Percentiles rank a stretch among this genome's conserved stretches.
Conservation (phyloP, 805 yeast genomes). For the Wickerhamiella spandovensis region DNA sequence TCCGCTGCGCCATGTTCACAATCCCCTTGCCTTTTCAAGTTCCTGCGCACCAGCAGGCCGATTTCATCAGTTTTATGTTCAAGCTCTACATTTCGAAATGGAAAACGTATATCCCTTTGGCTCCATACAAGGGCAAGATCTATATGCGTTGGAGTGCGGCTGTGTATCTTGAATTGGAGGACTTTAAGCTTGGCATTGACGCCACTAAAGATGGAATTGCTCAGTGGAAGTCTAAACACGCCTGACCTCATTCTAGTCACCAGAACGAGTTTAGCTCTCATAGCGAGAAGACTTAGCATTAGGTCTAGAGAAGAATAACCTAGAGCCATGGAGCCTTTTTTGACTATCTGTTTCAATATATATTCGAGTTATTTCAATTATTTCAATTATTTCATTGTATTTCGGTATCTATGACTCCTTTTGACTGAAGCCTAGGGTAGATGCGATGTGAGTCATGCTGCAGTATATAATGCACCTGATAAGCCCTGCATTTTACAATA, state of each 20-base stretch:
- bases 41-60: conserved; percentile 11
- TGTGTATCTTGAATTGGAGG: conserved; percentile 43
- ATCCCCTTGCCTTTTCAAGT: conserved; percentile 28
- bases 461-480: too few species aligned
- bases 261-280: too few species aligned
- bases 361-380: too few species aligned
- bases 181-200: conserved; percentile 36
- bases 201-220: conserved; percentile 26
- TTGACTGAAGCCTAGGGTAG: too few species aligned
- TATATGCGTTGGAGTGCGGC: conserved; percentile 47
- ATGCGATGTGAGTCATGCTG: not conserved
- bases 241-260: too few species aligned
- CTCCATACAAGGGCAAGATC: conserved; percentile 29
- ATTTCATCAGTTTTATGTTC: conserved; percentile 17
- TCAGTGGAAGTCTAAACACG: conserved; percentile 15
- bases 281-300: too few species aligned
- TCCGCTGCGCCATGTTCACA: conserved; percentile 33
- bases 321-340: too few species aligned
- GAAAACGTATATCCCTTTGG: conserved; percentile 38
- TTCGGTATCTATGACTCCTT: too few species aligned
- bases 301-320: too few species aligned
- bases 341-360: too few species aligned
- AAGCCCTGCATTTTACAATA: too few species aligned
- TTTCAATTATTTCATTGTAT: too few species aligned
- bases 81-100: conserved; percentile 14